Conservation (phyloP, 2,329 filamentous ascomycete species). For the Balansia obtecta region DNA sequence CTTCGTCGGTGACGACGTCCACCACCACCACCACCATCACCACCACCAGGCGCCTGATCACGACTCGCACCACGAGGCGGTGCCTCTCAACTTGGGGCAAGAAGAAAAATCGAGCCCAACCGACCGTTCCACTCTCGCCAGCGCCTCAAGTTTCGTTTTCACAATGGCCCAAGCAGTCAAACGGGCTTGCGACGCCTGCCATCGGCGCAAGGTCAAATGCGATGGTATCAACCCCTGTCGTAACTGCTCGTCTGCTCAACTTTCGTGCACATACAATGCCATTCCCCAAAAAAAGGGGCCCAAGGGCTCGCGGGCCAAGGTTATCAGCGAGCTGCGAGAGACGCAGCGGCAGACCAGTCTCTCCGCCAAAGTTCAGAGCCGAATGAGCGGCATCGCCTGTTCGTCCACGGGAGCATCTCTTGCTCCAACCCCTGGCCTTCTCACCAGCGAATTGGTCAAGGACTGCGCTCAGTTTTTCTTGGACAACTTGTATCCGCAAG, state of each 20-base stretch:
- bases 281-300: constrained; percentile 67
- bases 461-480: constrained; percentile 59
- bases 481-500: constrained; percentile 49
- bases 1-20: neutral
- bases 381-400: constrained; percentile 41
- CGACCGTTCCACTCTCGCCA: neutral
- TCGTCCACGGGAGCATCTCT: constrained; percentile 34
- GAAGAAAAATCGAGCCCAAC: neutral
- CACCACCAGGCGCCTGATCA: constrained; percentile 1
- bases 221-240: constrained; percentile 59
- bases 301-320: constrained; percentile 61
- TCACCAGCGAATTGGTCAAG: constrained; percentile 51
- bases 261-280: constrained; percentile 62
- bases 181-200: constrained; percentile 60
- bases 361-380: constrained; percentile 47
- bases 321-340: constrained; percentile 61
- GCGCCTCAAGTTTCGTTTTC: constrained; percentile 1
- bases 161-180: constrained; percentile 41
- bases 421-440: constrained; percentile 44
- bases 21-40: no score
- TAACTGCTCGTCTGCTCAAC: constrained; percentile 54
- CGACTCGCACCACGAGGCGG: neutral
- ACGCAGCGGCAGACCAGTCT: constrained; percentile 55
- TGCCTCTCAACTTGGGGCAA: neutral
- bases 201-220: constrained; percentile 64